Base-by-base conservation (phyloP, 2,329 filamentous ascomycete species). In the Ophiostoma australiae region DNA sequence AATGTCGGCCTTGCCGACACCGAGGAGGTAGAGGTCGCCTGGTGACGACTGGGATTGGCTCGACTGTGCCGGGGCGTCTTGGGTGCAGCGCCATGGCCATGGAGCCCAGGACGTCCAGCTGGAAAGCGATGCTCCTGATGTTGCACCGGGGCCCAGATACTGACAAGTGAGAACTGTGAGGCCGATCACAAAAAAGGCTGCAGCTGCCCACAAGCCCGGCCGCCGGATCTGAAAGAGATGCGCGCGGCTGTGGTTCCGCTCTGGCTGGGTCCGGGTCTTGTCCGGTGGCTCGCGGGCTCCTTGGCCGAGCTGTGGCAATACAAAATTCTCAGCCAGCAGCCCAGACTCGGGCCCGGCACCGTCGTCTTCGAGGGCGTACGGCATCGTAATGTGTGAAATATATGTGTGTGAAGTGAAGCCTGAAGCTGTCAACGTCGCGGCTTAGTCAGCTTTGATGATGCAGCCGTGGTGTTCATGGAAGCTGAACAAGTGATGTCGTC, bases 1-100 rank as follows among this genome's bases (percentile, higher is more conserved):
- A 73, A 86, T 84, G 74, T 86, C 84, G 20, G 81, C 85, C 74
- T 85, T 86, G 63, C 85, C 84, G 15, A 83, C 83, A 3, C 84
- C 84, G 23, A 86, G 73, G 3, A 86, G 78, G 72, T 85, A 86
- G 70, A 66, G 63, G 31, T 65, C 61, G 33, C 61, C 58, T 8
- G 31, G 58, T 63, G 58, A 8, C 27, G 52, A 7, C 15, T 11
- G 23, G 20, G 44, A 27, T 27, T 23, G 52, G 8, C 44, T 48
- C n/a, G 52, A 1, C 10, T 58, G 11, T 33, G 58, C 58, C 55
- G 55, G 20, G 58, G 6, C 15, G 33, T 35, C 27, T 4, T 27
- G 27, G 5, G 58, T 7, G 13, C 58, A 63, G 52, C 52, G 17
- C 48, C 23, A n/a, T 15, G 48, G 10, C 58, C 58, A 63, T 31